These are phyloP conservation scores for Infundibulicybe gibba DNA, from an alignment of 768 basidiomycete species.

Conservation along the genomic window DNA sequence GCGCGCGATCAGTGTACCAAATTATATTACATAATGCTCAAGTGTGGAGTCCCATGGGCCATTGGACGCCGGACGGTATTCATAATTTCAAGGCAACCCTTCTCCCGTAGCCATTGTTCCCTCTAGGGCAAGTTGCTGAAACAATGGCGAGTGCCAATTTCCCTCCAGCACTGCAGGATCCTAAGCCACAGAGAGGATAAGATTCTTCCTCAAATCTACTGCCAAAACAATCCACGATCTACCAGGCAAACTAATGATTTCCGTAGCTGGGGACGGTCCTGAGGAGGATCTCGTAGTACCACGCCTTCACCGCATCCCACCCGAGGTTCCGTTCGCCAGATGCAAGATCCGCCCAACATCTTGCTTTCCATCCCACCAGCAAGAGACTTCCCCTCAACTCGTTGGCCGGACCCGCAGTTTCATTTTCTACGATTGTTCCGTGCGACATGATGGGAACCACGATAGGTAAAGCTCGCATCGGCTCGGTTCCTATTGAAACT, in stretches of 20 bases:
- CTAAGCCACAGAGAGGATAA: no score
- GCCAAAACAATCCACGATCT: background rate
- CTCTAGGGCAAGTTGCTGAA: no score
- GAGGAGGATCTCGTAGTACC: background rate
- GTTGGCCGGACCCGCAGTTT: conserved; percentile 1
- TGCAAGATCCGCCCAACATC: background rate
- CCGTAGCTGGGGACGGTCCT: background rate
- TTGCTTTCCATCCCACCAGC: background rate
- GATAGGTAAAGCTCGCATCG: conserved; percentile 1
- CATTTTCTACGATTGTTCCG: background rate
- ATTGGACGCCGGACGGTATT: no score
- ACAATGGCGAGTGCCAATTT: no score
- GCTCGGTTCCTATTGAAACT: conserved; percentile 1
- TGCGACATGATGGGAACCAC: conserved; percentile 2
- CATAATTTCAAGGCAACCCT: no score
- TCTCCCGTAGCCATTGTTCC: no score
- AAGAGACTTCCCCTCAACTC: background rate
- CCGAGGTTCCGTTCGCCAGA: background rate
- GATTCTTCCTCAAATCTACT: no score
- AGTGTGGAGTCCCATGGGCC: no score
- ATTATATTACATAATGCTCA: no score
- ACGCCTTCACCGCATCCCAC: conserved; percentile 1
- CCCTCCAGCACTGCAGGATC: no score
- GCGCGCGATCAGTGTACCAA: no score
- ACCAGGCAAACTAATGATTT: background rate